phyloP scores from a whole-genome alignment of 1,284 basidiomycete genomes.

The Afroboletus lepidellus region DNA sequence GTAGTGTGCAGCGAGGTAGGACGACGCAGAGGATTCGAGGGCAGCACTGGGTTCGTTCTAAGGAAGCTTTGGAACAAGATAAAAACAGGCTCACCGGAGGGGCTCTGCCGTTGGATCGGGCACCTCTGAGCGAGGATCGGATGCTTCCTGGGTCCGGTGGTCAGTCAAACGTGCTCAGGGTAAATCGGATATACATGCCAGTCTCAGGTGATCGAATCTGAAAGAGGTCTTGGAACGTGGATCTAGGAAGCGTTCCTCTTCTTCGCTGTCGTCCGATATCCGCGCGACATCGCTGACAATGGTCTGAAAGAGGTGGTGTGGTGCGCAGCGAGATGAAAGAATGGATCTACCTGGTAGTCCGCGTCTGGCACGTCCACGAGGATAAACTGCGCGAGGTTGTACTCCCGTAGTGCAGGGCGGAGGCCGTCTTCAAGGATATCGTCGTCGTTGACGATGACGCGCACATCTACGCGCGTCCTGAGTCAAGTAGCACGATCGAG shows the following conservation, averaged over 20 bases:
- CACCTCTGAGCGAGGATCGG: constrained; percentile 64
- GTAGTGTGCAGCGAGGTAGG: constrained; percentile 79
- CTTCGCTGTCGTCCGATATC: constrained; percentile 38
- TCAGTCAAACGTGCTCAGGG: constrained; percentile 1
- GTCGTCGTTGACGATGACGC: constrained; percentile 85
- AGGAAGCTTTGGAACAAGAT: neutral
- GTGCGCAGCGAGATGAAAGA: neutral
- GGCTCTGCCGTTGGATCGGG: constrained; percentile 66
- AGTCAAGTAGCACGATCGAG: neutral
- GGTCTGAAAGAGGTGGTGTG: constrained; percentile 44
- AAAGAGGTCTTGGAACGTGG: constrained; percentile 77
- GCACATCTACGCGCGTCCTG: constrained; percentile 61
- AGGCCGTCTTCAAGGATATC: constrained; percentile 75
- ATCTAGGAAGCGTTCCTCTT: constrained; percentile 73
- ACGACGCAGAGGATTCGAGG: constrained; percentile 64
- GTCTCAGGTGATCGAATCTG: constrained; percentile 75
- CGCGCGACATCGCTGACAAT: constrained; percentile 73
- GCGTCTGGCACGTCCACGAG: constrained; percentile 72
- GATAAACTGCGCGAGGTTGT: constrained; percentile 85
- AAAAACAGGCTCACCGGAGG: constrained; percentile 59
- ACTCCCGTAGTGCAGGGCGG: constrained; percentile 72
- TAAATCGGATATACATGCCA: constrained; percentile 46
- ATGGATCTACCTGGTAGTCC: constrained; percentile 59
- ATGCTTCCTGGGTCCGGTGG: constrained; percentile 59
- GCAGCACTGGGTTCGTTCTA: constrained; percentile 48